Base-by-base conservation (phyloP, 345 rosid genomes). In the Sonneratia alba region DNA sequence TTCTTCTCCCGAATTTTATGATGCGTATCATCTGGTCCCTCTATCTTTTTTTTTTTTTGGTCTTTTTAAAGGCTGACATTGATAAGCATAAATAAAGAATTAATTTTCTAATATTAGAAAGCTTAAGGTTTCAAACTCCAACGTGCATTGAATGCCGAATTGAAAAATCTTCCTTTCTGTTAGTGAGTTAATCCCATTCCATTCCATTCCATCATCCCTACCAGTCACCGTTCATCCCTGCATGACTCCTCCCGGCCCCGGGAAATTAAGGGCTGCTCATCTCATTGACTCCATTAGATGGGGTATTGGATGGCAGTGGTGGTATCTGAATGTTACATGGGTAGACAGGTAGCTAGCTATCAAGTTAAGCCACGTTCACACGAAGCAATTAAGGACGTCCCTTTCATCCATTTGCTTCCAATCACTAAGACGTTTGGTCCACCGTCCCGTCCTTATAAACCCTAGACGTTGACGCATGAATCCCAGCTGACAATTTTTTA, bases 111-210 rank as follows among this genome's bases (percentile, higher is more conserved):
- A 62, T 0, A 62, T 62, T 62, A 59, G 66, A 27, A 62, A 62
- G 37, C 66, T 62, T 62, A 34, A 62, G 37, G 66, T 62, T 62
- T 62, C 37, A 62, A 62, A 34, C 38, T 62, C 38, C 38, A 62
- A 62, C 2, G 38, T 62, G 66, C 18, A 62, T 62, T 27, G 16
- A 27, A 62, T 34, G 36, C 27, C 7, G 64, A 24, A 59, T 62
- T 21, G 11, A 62, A 62, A 22, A n/a, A 0, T 59, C 14, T 22
- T 22, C 7, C 11, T 36, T 59, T 22, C 21, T 59, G 5, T 56
- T 24, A 21, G 62, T 56, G 32, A 56, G 62, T 21, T 19, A 24
- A 19, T 56, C 3, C 21, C 62, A 56, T n/a, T n/a, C n/a, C n/a
- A n/a, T n/a, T n/a, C n/a, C n/a, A n/a, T n/a, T n/a, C n/a, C n/a